Percentiles rank a stretch among this genome's conserved stretches.
phyloP scores from a whole-genome alignment of 2,329 filamentous ascomycete species.

The Fusarium beomiforme region DNA sequence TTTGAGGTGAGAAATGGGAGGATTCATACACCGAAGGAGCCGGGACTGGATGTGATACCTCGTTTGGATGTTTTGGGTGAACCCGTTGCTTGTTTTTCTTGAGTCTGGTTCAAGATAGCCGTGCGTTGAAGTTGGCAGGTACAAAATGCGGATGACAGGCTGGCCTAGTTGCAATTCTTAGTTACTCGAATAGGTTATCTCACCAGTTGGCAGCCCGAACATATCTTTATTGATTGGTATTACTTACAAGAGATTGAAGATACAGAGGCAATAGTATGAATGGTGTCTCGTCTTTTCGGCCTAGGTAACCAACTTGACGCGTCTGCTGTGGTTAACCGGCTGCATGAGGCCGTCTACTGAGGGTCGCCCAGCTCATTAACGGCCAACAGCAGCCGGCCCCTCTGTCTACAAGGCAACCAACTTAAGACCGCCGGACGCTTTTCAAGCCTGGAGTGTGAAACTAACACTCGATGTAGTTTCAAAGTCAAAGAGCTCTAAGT shows the following conservation, averaged over 20 bases:
- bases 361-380: background rate
- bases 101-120: background rate
- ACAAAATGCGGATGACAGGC: no score
- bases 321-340: background rate
- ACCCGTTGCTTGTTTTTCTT: slow-evolving; percentile 28
- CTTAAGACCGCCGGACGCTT: background rate
- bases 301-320: background rate
- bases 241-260: no score
- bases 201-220: no score
- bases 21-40: slow-evolving; percentile 21
- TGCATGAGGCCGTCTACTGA: slow-evolving; percentile 7
- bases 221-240: no score
- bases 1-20: slow-evolving; percentile 25
- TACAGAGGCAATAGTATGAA: no score
- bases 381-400: slow-evolving; percentile 11
- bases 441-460: background rate
- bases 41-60: slow-evolving; percentile 21
- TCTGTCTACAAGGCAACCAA: slow-evolving; percentile 1
- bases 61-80: slow-evolving; percentile 29
- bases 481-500: background rate
- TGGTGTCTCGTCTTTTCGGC: background rate
- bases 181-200: no score
- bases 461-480: no score
- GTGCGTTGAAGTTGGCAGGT: no score
- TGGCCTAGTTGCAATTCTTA: no score